These are phyloP conservation scores for Phlebopus sp. DNA, from an alignment of 1,284 basidiomycete genomes.

Conservation along the genomic window DNA sequence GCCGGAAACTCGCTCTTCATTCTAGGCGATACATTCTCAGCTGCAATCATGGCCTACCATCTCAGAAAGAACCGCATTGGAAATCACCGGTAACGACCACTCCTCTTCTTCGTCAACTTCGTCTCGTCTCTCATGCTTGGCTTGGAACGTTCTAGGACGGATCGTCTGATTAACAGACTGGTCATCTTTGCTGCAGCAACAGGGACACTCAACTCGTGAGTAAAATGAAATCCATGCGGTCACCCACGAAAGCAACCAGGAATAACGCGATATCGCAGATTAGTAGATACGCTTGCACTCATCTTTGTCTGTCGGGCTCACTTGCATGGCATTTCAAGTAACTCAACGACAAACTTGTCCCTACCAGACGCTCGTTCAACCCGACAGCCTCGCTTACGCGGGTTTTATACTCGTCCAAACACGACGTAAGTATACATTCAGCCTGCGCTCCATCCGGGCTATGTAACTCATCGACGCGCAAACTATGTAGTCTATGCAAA, in stretches of 20 bases:
- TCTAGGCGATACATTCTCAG: constrained; percentile 22
- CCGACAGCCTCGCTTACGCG: constrained; percentile 18
- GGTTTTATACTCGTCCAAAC: constrained; percentile 26
- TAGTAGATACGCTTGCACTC: constrained; percentile 28
- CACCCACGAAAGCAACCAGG: not conserved
- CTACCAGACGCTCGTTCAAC: constrained; percentile 17
- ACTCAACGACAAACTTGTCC: too few species aligned
- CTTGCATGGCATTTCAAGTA: too few species aligned
- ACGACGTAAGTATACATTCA: constrained; percentile 27
- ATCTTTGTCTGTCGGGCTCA: constrained; percentile 18
- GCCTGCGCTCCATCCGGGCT: too few species aligned
- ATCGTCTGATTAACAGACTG: constrained; percentile 22
- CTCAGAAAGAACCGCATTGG: constrained; percentile 8
- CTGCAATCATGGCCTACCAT: constrained; percentile 24
- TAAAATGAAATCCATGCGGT: too few species aligned
- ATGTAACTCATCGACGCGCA: too few species aligned
- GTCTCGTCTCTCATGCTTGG: not conserved
- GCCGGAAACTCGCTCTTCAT: constrained; percentile 26
- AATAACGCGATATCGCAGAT: constrained; percentile 8
- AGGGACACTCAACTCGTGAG: constrained; percentile 25
- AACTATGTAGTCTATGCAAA: too few species aligned
- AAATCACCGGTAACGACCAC: not conserved
- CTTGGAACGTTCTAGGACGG: constrained; percentile 14
- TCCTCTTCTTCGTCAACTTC: too few species aligned
- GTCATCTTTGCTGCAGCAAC: constrained; percentile 29